Conservation (phyloP, 148 eudicot species). For the Oxyria digyna region DNA sequence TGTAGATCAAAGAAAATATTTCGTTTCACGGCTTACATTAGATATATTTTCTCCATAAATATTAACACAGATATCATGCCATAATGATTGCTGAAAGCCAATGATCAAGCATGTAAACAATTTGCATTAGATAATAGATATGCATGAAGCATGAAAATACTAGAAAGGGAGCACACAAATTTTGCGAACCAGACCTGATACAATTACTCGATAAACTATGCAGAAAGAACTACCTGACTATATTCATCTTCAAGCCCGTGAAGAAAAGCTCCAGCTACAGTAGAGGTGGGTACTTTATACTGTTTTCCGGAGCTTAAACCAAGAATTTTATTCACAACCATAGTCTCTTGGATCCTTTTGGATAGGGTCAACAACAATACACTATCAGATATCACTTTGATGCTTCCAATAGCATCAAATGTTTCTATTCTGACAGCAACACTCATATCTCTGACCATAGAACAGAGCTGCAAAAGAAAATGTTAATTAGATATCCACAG, state of each 20-base stretch:
- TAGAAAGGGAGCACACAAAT: background rate
- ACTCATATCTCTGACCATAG: slow-evolving; percentile 86
- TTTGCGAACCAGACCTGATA: background rate
- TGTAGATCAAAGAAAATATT: background rate
- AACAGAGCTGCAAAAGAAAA: slow-evolving; percentile 47
- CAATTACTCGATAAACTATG: background rate
- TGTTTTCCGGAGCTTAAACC: slow-evolving; percentile 25
- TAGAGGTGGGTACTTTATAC: slow-evolving; percentile 29
- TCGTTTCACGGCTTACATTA: background rate
- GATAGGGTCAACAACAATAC: slow-evolving; percentile 60
- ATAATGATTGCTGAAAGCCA: background rate
- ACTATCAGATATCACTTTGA: slow-evolving; percentile 47
- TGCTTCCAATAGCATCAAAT: slow-evolving; percentile 60
- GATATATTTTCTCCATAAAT: background rate
- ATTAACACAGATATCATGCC: background rate
- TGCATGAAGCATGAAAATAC: background rate
- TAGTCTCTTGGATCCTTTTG: slow-evolving; percentile 37
- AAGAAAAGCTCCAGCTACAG: slow-evolving; percentile 66
- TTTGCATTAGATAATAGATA: background rate
- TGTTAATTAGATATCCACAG: background rate
- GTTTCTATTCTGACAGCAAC: slow-evolving; percentile 58
- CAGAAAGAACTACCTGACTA: slow-evolving; percentile 37
- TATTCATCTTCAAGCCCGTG: slow-evolving; percentile 97
- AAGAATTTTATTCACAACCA: slow-evolving; percentile 25
- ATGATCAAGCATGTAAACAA: background rate